Base-by-base conservation (phyloP, 2,329 filamentous ascomycete genomes). In the Pleurostoma richardsiae region DNA sequence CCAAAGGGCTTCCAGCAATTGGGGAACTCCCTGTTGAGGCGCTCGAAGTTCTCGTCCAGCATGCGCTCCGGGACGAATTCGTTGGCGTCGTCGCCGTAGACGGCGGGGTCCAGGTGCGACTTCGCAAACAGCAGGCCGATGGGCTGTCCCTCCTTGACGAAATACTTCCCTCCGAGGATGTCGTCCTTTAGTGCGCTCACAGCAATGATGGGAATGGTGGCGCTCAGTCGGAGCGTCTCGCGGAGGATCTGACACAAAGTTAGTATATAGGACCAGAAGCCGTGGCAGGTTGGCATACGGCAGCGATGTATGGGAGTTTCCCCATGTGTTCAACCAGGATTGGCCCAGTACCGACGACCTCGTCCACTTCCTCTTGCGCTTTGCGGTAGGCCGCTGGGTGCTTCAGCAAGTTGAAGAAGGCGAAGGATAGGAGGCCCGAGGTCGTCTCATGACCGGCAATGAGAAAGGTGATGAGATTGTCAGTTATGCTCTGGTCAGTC, bases 361-460 rank as follows among this genome's bases (percentile, higher is more conserved):
- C 55, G 55, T 89, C 85, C 5, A 90, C 80, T 57, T 90, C 86
- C 49, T 81, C 62, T 52, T 84, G 83, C 0, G 83, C 82, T 51
- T 80, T 81, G 36, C 66, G 66, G 50, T 83, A 80, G 2, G 72
- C 70, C 2, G 74, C 70, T 0, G 84, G 85, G 54, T 84, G 72
- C 58, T 82, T 83, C 31, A 87, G 60, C 3, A 90, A 69, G 46
- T 83, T 72, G 57, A 83, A 85, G 43, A 87, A 78, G 0, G 76
- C 65, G 56, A 87, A 89, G 0, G 82, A 78, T 10, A 90, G 61
- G 11, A 85, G 65, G 3, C 84, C 85, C 2, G 82, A 80, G 0
- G 86, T 86, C 0, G 87, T 90, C 55, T 89, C 86, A 51, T 88
- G 85, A 2, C 83, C 82, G 33, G 83, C 83, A 55, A 85, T 82